These are phyloP conservation scores for Cercophora samala DNA, from an alignment of 495 filamentous ascomycete species.

Conservation along the genomic window DNA sequence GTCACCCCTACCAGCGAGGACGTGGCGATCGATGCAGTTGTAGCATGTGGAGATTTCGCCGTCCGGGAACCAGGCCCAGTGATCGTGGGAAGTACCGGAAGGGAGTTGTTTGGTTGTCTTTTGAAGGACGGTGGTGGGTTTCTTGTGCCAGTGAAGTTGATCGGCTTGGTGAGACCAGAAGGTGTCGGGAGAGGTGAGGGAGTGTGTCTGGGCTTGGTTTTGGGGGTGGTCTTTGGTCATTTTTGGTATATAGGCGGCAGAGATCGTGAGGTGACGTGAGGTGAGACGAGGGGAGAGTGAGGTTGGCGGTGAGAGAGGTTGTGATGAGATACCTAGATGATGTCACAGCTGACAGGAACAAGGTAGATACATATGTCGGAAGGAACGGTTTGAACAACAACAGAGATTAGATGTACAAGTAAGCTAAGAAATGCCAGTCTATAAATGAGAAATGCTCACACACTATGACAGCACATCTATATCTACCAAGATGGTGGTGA, in stretches of 20 bases:
- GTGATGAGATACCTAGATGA: slow-evolving; percentile 3
- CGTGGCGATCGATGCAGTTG: slow-evolving; percentile 89
- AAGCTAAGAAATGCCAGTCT: not conserved
- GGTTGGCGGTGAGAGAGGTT: not conserved
- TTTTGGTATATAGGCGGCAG: not conserved
- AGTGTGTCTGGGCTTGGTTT: slow-evolving; percentile 51
- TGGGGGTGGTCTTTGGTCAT: slow-evolving; percentile 39
- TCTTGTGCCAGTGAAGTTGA: slow-evolving; percentile 75
- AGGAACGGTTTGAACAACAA: too few relatives aligned
- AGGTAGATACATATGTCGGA: not conserved
- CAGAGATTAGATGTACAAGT: not conserved
- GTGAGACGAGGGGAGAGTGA: not conserved
- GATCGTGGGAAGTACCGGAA: slow-evolving; percentile 41
- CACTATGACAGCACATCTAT: not conserved
- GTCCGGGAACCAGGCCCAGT: slow-evolving; percentile 84
- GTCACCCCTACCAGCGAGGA: slow-evolving; percentile 68
- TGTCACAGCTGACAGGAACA: not conserved
- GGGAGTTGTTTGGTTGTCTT: slow-evolving; percentile 42
- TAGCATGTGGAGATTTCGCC: slow-evolving; percentile 87
- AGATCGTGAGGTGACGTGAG: not conserved
- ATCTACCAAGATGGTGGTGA: not conserved
- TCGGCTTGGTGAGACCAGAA: slow-evolving; percentile 79
- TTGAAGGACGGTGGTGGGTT: slow-evolving; percentile 51
- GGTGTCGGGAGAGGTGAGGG: slow-evolving; percentile 57
- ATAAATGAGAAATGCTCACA: not conserved